phyloP scores from a whole-genome alignment of 176 grass and related monocot genomes.

The Poa annua region DNA sequence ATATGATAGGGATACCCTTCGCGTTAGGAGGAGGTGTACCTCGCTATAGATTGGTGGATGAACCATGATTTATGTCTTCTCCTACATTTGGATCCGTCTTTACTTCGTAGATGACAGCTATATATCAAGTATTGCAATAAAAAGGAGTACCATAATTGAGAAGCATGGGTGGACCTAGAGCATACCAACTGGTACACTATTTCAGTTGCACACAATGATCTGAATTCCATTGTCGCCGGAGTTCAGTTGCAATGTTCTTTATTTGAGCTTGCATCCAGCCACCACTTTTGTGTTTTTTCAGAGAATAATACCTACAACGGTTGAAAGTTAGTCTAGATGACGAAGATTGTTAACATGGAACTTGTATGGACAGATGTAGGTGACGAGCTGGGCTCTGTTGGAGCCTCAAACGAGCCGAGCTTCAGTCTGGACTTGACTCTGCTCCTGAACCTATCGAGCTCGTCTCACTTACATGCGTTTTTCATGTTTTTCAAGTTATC shows the following conservation, averaged over 20 bases:
- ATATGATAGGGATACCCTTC: not conserved
- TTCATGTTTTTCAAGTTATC: not conserved
- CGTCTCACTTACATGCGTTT: not conserved
- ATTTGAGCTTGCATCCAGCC: not conserved
- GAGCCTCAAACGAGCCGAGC: not conserved
- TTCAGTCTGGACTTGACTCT: not conserved
- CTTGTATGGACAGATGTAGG: not conserved
- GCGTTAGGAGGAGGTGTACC: not conserved
- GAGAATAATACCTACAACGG: not conserved
- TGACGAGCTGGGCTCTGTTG: not conserved
- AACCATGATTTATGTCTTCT: slow-evolving; percentile 17
- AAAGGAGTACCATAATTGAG: too few species aligned
- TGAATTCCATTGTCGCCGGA: not conserved
- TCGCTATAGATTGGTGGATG: not conserved
- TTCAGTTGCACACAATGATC: not conserved
- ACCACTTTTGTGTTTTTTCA: not conserved
- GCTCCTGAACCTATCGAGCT: not conserved
- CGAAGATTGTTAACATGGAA: not conserved
- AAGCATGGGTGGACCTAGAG: too few species aligned
- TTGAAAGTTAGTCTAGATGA: not conserved
- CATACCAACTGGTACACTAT: too few species aligned
- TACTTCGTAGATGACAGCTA: not conserved
- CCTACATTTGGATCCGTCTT: not conserved
- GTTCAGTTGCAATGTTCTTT: not conserved
- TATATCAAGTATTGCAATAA: too few species aligned